Base-by-base conservation (phyloP, 2,329 filamentous ascomycete genomes). In the Talaromyces pinophilus region DNA sequence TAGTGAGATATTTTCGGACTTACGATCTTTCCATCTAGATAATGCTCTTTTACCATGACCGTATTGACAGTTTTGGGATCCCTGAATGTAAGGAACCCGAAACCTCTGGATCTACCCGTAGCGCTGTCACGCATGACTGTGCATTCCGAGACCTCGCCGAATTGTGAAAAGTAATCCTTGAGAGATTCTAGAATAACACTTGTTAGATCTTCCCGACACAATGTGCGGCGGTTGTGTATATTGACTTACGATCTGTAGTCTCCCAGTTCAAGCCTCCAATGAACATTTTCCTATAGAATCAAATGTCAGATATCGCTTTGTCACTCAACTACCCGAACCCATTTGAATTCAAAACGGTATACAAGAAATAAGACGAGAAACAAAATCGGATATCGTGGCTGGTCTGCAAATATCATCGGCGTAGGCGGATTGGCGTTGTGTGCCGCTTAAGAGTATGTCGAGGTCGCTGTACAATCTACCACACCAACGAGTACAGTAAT, bases 31-130 rank as follows among this genome's bases (percentile, higher is more conserved):
- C 95, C 95, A 77, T 99, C 95, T 25, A 99, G 86, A 73, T 94
- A 96, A 79, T 99, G 95, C 78, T 99, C 95, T 81, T 99, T 99
- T 69, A 99, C 95, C 95, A 99, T 99, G 70, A 99, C 95, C 71
- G 93, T 96, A 77, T 99, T 99, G 71, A 99, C 95, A 3, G 92
- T 97, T 82, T 97, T 97, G 59, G 95, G 91, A 75, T 99, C 95
- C 77, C 92, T 96, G 84, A 99, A 99, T 0, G 95, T 99, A 69
- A 99, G 84, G 81, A 99, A 99, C 35, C 95, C 95, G 73, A 99
- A 99, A 28, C 95, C 95, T 80, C 95, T 88, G 35, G 95, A 98
- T 69, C 95, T 89, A 52, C 95, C 95, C 10, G 93, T 96, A 60
- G 92, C 91, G 68, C 93, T 93, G 80, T 99, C 95, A 70, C 95